These are phyloP conservation scores for Coccomyxa subellipsoidea DNA, from an alignment of 163 green algal genomes.

Conservation along the genomic window DNA sequence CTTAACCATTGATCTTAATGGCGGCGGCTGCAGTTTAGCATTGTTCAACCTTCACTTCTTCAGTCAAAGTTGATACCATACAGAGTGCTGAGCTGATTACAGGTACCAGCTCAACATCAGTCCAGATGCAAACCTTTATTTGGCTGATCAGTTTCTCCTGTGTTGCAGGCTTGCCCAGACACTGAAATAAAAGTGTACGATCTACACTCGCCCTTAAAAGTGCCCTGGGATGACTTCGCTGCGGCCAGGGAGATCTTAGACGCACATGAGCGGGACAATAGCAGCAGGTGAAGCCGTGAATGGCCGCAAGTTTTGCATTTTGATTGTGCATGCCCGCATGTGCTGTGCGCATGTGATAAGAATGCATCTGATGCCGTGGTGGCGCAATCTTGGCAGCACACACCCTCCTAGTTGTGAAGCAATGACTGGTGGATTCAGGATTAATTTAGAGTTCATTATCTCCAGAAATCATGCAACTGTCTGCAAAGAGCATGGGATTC, in stretches of 20 bases:
- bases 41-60: no score
- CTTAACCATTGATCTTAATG: not conserved
- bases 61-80: no score
- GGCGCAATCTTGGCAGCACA: not conserved
- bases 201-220: not conserved
- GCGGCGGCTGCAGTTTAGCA: not conserved
- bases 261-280: not conserved
- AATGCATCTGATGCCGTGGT: not conserved
- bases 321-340: not conserved
- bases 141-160: no score
- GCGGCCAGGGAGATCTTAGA: not conserved
- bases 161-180: not conserved
- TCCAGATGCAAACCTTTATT: no score
- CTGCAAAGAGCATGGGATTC: no score
- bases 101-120: no score
- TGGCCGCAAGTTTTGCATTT: no score
- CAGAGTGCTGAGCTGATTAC: no score
- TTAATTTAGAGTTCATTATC: no score
- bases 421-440: not conserved
- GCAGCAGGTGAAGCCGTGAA: not conserved
- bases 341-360: not conserved
- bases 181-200: not conserved
- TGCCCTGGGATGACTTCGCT: not conserved
- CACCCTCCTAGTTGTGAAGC: not conserved
- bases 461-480: no score